phyloP scores from a whole-genome alignment of 805 yeast genomes.

The Ogataea ganodermae region DNA sequence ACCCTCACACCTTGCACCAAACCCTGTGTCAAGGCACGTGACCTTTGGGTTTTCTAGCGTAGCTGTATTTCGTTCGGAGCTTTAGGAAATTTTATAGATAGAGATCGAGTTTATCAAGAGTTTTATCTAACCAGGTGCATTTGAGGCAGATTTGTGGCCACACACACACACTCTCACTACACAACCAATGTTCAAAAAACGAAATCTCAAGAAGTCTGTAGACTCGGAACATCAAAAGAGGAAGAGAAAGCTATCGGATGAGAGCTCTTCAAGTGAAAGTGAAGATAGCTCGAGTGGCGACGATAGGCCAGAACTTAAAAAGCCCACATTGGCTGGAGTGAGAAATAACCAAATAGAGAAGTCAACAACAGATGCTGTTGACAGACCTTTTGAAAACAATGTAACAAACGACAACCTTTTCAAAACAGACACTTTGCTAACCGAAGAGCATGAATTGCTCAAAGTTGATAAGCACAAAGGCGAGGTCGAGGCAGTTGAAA shows the following conservation, averaged over 20 bases:
- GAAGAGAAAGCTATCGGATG: slow-evolving; percentile 7
- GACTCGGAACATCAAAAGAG: slow-evolving; percentile 12
- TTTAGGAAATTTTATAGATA: slow-evolving; percentile 20
- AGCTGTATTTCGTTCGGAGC: not conserved
- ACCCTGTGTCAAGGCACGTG: slow-evolving; percentile 14
- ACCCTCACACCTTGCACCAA: slow-evolving; percentile 7
- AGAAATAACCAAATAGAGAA: not conserved
- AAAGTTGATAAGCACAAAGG: slow-evolving; percentile 1
- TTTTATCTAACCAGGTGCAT: not conserved
- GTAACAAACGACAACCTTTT: slow-evolving; percentile 9
- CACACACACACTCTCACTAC: not conserved
- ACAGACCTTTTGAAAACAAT: not conserved
- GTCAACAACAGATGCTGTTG: not conserved
- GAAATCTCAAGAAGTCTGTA: slow-evolving; percentile 26
- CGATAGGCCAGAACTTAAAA: slow-evolving; percentile 1
- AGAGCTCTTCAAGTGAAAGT: not conserved
- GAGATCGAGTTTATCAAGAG: not conserved
- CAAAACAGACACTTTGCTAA: slow-evolving; percentile 25
- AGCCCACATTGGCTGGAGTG: not conserved
- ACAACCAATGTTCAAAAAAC: slow-evolving; percentile 42
- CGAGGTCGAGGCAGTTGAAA: not conserved
- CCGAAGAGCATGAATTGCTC: slow-evolving; percentile 23
- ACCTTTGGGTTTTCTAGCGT: not conserved
- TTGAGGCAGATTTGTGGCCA: no score
- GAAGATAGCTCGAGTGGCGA: slow-evolving; percentile 6